Base-by-base conservation (phyloP, 1,284 basidiomycete genomes). In the Cryptococcus hybrid region DNA sequence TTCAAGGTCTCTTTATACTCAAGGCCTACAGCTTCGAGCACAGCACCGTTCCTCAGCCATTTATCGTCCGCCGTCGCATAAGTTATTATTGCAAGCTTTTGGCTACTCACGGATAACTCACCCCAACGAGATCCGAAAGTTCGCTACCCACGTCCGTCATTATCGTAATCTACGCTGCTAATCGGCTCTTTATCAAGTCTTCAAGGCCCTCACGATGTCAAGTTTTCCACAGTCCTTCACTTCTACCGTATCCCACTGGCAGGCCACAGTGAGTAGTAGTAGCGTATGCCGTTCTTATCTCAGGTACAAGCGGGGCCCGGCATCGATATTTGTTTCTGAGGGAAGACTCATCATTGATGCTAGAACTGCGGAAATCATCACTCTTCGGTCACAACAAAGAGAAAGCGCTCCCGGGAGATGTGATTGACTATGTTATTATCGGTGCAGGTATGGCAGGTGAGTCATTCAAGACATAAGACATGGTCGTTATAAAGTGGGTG, bases 291-390 rank as follows among this genome's bases (percentile, higher is more conserved):
- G 12, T 18, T 18, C 18, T 18, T 18, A 3, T 30, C 83, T 18
- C 18, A 18, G 18, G 18, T 18, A 18, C 18, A 18, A 18, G 18
- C 18, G 18, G 90, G 58, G 86, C 90, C 53, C 57, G 18, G 18
- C 18, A 18, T 18, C 18, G 18, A 18, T 5, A 45, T 18, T 18
- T 18, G 18, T 18, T 18, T 18, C 18, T 18, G 18, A 18, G 35
- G 30, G 52, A 34, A 34, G 7, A 36, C 7, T 42, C 8, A 42
- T 9, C 15, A 13, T 24, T 18, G 9, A 34, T 15, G 2, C 24
- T 48, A 62, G 58, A 69, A 69, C 51, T 59, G 66, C 34, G 67
- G 8, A 54, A 52, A 1, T 54, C 54, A 11, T 53, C 66, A 2
- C 52, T 69, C 12, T 69, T 63, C 58, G 64, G 61, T 48, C 57